Conservation (phyloP, 2,329 filamentous ascomycete genomes). For the Penicillium sp. region DNA sequence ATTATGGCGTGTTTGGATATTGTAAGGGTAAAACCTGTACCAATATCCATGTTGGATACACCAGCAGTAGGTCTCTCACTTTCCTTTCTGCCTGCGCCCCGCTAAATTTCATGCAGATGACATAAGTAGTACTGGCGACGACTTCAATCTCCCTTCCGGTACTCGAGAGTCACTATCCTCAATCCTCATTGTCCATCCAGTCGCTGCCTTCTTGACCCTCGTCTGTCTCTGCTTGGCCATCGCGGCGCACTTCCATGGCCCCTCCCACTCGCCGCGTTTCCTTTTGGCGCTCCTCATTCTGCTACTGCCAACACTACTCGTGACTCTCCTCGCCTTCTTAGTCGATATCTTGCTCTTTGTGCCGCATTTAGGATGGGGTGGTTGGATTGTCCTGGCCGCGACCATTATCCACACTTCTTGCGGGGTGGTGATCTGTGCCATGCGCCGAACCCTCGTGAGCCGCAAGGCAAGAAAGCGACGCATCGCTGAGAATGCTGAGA, state of each 20-base stretch:
- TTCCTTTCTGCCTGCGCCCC: conserved; percentile 11
- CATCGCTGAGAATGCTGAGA: conserved; percentile 91
- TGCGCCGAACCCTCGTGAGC: conserved; percentile 87
- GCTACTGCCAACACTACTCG: conserved; percentile 77
- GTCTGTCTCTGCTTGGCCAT: conserved; percentile 78
- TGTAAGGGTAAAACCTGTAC: conserved; percentile 69
- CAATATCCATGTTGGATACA: conserved; percentile 78
- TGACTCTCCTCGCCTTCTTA: conserved; percentile 82
- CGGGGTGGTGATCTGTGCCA: conserved; percentile 85
- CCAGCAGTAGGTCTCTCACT: conserved; percentile 62
- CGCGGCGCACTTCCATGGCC: conserved; percentile 79
- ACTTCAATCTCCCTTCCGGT: conserved; percentile 65
- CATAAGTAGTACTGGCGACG: conserved; percentile 44
- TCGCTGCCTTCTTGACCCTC: conserved; percentile 82
- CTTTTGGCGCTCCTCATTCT: conserved; percentile 82
- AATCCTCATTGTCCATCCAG: conserved; percentile 87
- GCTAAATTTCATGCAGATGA: conserved; percentile 27
- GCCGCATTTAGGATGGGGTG: conserved; percentile 89
- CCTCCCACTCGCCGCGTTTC: conserved; percentile 86
- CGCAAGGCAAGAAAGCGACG: conserved; percentile 90
- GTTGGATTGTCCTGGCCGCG: conserved; percentile 86
- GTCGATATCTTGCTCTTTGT: conserved; percentile 94
- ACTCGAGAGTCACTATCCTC: conserved; percentile 71
- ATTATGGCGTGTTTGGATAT: conserved; percentile 91
- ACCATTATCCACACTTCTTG: conserved; percentile 81